These are phyloP conservation scores for Gentiana macrophylla DNA, from an alignment of 257 asterid species.

Conservation along the genomic window DNA sequence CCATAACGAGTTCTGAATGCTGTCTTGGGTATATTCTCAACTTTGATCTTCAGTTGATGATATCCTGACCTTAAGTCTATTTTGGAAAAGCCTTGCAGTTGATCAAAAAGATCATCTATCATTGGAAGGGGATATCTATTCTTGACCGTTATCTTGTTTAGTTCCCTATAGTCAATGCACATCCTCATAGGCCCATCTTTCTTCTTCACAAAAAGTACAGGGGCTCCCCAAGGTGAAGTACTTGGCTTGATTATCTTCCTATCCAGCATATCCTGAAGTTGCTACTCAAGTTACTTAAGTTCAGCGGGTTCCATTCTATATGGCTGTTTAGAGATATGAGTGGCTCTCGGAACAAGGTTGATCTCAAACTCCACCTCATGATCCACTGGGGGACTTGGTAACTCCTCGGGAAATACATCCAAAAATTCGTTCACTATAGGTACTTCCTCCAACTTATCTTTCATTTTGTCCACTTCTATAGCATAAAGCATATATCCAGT, in stretches of 20 bases:
- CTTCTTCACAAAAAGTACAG: background rate
- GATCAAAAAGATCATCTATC: background rate
- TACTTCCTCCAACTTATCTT: too few species aligned
- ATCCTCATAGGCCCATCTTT: background rate
- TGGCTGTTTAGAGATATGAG: background rate
- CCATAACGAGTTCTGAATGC: too few species aligned
- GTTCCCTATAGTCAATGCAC: background rate
- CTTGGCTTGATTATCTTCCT: background rate
- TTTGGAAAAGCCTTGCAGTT: background rate
- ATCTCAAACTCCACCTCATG: background rate
- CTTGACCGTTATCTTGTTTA: background rate
- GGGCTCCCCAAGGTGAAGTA: background rate
- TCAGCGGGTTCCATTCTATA: background rate
- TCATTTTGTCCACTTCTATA: too few species aligned
- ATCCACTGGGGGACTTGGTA: background rate
- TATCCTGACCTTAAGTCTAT: too few species aligned
- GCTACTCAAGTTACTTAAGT: background rate
- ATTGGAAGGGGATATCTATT: background rate
- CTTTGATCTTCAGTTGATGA: too few species aligned
- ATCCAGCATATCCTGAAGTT: background rate
- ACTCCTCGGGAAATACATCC: too few species aligned
- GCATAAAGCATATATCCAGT: too few species aligned
- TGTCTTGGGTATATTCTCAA: too few species aligned
- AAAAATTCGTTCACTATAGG: too few species aligned
- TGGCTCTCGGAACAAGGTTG: background rate